Percentiles rank a stretch among this genome's conserved stretches.
Evolutionary conservation across 169 alveolate genomes (phyloP).

Genomic region (Eimeria falciformis): DNA sequence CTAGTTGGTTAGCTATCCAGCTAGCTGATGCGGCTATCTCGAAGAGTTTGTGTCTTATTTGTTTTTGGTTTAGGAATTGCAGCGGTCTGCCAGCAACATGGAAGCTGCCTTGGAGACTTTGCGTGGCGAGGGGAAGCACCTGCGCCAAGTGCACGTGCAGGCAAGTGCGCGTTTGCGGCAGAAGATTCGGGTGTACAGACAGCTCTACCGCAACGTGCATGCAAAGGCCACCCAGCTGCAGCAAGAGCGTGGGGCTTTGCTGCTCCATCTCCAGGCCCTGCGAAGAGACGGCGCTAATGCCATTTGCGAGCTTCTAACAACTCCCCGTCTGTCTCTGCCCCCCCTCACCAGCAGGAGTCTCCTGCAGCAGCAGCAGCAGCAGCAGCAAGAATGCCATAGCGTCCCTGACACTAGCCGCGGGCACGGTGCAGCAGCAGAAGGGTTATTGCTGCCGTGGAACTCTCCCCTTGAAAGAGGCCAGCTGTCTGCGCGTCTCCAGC

Average conservation of each 20-base stretch:
- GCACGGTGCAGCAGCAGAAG: no score
- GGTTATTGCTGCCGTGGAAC: no score
- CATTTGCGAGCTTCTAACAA: background rate
- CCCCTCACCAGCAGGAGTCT: no score
- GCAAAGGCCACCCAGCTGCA: background rate
- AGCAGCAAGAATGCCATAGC: no score
- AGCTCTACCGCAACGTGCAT: background rate
- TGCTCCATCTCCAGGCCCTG: background rate
- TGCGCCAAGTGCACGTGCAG: conserved; percentile 13
- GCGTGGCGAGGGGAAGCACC: conserved; percentile 8
- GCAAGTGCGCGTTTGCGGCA: background rate
- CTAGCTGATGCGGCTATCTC: no score
- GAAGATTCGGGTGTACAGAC: conserved; percentile 19
- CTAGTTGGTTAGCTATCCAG: no score
- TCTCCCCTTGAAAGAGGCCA: background rate
- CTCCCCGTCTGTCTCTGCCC: background rate
- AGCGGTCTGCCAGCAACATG: background rate
- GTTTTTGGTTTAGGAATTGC: background rate
- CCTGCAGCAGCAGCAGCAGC: no score
- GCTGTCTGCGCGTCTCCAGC: conserved; percentile 36
- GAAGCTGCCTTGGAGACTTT: background rate
- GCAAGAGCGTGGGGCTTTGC: background rate
- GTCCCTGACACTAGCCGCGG: no score
- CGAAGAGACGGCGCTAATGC: background rate
- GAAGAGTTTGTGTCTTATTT: no score